phyloP scores from a whole-genome alignment of 2,329 filamentous ascomycete genomes.

The Aspergillus cejpii region DNA sequence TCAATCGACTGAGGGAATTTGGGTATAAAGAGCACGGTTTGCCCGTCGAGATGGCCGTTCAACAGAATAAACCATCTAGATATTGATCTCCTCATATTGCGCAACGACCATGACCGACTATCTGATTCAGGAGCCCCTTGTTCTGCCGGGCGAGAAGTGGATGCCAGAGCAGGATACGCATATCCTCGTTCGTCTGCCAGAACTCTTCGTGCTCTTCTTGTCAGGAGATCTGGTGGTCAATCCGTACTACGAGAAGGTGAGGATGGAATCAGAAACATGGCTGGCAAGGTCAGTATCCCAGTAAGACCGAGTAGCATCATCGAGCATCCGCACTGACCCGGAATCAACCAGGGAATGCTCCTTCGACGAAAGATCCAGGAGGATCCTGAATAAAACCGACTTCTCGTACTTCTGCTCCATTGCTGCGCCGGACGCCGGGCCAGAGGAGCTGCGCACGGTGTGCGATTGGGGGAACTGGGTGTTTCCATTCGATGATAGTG shows the following conservation, averaged over 20 bases:
- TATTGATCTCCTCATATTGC: too few relatives aligned
- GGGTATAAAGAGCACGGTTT: not conserved
- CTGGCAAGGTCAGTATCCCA: slow-evolving; percentile 14
- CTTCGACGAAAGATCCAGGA: slow-evolving; percentile 8
- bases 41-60: not conserved
- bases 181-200: slow-evolving; percentile 16
- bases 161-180: not conserved
- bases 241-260: slow-evolving; percentile 19
- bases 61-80: too few relatives aligned
- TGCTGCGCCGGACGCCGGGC: slow-evolving; percentile 19
- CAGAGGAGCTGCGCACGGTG: slow-evolving; percentile 20
- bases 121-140: not conserved
- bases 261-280: slow-evolving; percentile 22
- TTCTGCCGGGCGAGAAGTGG: not conserved
- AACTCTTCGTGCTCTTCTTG: slow-evolving; percentile 28
- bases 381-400: slow-evolving; percentile 15
- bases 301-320: not conserved
- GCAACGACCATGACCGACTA: not conserved
- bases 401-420: slow-evolving; percentile 24
- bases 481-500: slow-evolving; percentile 15
- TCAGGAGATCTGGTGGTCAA: slow-evolving; percentile 20
- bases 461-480: slow-evolving; percentile 28
- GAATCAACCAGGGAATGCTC: slow-evolving; percentile 11
- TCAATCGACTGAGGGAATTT: not conserved
- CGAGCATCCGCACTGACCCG: not conserved